Evolutionary conservation across 228 moss, liverwort and hornwort genomes (phyloP), one percentile per base, ranked within the genome.

Genomic region (Sphagnum fallax): DNA sequence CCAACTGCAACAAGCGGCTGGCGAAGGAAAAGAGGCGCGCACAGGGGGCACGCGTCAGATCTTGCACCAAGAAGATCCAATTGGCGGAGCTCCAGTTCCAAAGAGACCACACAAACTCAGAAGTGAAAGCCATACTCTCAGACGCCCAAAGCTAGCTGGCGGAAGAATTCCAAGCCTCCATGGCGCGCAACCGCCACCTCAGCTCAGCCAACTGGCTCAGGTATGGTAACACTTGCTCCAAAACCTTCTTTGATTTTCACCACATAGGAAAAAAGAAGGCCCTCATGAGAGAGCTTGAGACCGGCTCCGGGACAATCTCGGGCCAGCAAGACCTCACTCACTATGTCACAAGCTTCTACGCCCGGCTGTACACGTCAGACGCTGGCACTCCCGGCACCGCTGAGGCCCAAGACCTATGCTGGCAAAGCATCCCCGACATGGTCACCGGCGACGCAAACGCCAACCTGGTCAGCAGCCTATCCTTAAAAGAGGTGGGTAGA

Each of bases 321-420:
- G 9, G 32, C 0, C 62, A 63, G 4, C 1, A 4, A 16, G 11
- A 62, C 2, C 14, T 14, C 8, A 7, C 1, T 2, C 11, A 16
- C 2, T 5, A 63, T 4, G 32, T 63, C 12, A 63, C 62, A 0
- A 7, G 3, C 14, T 63, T 63, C 5, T 63, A 63, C 8, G 3
- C 12, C n/a, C 12, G 32, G 4, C 5, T 63, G 0, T 63, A 63
- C 15, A 16, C 8, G 1, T 14, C 0, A 0, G 62, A 63, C 0
- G 4, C 12, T 0, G 5, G 0, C 0, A 16, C 0, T 4, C 0
- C 0, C 4, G 62, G 32, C 4, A 18, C 8, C 8, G 16, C 0
- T 0, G 9, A 4, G 7, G 62, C 62, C 2, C 10, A 6, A 5
- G 14, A 63, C 4, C 7, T 0, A 5, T 63, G 62, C 62, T 63